Evolutionary conservation across 73 alveolate genomes (phyloP), one percentile per base, ranked within the genome.

Genomic region (Paramecium bursaria): DNA sequence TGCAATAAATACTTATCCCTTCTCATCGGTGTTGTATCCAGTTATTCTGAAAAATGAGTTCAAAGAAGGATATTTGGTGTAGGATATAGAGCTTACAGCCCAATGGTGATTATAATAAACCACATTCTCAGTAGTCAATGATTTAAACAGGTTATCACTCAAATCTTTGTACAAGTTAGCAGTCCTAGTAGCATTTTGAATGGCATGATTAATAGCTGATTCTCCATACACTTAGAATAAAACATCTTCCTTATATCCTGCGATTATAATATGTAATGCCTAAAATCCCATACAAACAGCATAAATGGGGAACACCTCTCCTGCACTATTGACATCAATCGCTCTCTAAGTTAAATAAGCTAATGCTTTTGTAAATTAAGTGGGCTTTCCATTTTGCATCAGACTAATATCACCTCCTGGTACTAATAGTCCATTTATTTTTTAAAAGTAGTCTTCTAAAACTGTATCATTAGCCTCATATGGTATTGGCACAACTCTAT

Each of bases 231-330:
- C 60, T 11, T 53, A 57, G 4, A 0, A 14, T 35, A 67, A 42
- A 10, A 67, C 82, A 67, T 67, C 23, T 25, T 33, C 21, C 46
- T 74, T 52, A 7, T 73, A 55, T 2, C 60, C 82, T 26, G 85
- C 21, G 19, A 80, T 76, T 21, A 75, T 79, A 48, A 46, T 79
- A 21, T 48, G 85, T 17, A 91, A 42, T 15, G 74, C 35, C 73
- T 91, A 86, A 75, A 74, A 86, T 9, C 96, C 96, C 30, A 87
- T 51, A 75, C 96, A 91, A 9, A 57, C 53, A 0, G 88, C 96
- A 80, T 82, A 80, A 13, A 80, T 50, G 13, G 96, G 96, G 74
- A 42, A 74, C 46, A 21, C 25, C 51, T 48, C 86, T 1, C 96
- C 96, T 7, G 73, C 10, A 33, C 87, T 73, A 55, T 91, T 91